Percentiles rank a stretch among this genome's conserved stretches.
phyloP scores from a whole-genome alignment of 2,329 filamentous ascomycete species.

The Raffaelea arxii region DNA sequence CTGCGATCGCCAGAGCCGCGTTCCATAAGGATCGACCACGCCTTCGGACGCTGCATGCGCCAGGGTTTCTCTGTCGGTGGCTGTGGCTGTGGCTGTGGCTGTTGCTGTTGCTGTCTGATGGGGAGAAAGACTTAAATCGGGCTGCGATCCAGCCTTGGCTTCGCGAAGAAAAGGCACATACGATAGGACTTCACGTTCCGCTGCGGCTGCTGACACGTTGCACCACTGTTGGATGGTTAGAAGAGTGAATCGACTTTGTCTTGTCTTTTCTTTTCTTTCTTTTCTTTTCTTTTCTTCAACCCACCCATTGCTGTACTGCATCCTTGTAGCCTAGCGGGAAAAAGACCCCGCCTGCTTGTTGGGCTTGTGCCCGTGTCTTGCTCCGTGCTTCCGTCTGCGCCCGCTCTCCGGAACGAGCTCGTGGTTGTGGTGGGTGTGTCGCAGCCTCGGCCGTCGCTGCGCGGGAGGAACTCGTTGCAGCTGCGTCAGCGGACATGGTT shows the following conservation, averaged over 20 bases:
- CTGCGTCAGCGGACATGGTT: too few species aligned
- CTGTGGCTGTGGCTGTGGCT: constrained; percentile 23
- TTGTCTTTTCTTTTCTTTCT: not conserved
- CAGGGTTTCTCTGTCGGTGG: constrained; percentile 17
- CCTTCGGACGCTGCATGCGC: not conserved
- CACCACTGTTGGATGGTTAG: constrained; percentile 55
- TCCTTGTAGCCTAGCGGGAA: constrained; percentile 92
- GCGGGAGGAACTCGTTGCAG: too few species aligned
- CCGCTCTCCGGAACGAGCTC: constrained; percentile 8
- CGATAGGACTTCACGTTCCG: constrained; percentile 80
- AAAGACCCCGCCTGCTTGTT: constrained; percentile 42
- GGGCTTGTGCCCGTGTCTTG: constrained; percentile 6
- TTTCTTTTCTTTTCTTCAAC: constrained; percentile 19
- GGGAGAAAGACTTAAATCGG: constrained; percentile 4
- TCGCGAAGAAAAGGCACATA: constrained; percentile 76
- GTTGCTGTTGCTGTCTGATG: constrained; percentile 5
- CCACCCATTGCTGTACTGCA: constrained; percentile 81
- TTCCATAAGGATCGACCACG: constrained; percentile 65
- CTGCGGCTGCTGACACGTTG: constrained; percentile 67
- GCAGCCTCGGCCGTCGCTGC: not conserved
- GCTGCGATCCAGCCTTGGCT: constrained; percentile 40
- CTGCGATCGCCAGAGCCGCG: constrained; percentile 74
- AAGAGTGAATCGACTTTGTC: not conserved
- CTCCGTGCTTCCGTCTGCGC: constrained; percentile 5
- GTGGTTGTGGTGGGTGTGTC: not conserved